These are phyloP conservation scores for Otatea glauca DNA, from an alignment of 176 grass and related monocot genomes.

Conservation along the genomic window DNA sequence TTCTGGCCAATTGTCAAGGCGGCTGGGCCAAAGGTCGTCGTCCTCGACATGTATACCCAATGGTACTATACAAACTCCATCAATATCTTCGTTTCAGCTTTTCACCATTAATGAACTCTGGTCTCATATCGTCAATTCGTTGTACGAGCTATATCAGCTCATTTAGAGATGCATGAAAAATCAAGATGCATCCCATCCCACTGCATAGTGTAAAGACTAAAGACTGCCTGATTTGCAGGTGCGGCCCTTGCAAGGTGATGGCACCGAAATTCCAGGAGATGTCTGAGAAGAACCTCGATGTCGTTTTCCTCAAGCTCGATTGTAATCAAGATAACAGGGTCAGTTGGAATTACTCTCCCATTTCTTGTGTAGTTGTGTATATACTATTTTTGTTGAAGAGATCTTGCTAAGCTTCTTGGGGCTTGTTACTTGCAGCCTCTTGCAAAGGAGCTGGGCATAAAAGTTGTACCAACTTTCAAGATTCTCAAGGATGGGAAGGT, in stretches of 20 bases:
- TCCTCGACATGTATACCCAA: conserved; percentile 98
- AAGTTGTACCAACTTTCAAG: conserved; percentile 91
- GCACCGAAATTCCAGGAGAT: conserved; percentile 82
- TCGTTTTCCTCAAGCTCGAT: conserved; percentile 95
- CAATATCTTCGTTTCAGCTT: neutral
- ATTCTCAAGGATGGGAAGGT: conserved; percentile 87
- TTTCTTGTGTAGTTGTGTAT: conserved; percentile 27
- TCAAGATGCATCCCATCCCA: neutral
- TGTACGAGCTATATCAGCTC: neutral
- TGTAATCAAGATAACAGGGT: conserved; percentile 97
- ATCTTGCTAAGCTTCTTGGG: conserved; percentile 19
- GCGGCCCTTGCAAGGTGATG: conserved; percentile 94
- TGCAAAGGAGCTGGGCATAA: conserved; percentile 87
- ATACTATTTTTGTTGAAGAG: conserved; percentile 15
- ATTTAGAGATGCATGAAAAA: conserved; percentile 1
- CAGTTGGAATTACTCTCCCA: neutral
- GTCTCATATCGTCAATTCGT: neutral
- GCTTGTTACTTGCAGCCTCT: conserved; percentile 60
- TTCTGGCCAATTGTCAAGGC: conserved; percentile 94
- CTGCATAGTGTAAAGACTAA: conserved; percentile 4
- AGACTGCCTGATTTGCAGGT: conserved; percentile 55
- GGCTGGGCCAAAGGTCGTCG: conserved; percentile 74
- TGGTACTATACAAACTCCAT: conserved; percentile 57
- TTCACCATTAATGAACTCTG: neutral
- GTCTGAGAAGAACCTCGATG: conserved; percentile 82